phyloP scores from a whole-genome alignment of 108 stramenopile species.

The Epithemia pelagica region DNA sequence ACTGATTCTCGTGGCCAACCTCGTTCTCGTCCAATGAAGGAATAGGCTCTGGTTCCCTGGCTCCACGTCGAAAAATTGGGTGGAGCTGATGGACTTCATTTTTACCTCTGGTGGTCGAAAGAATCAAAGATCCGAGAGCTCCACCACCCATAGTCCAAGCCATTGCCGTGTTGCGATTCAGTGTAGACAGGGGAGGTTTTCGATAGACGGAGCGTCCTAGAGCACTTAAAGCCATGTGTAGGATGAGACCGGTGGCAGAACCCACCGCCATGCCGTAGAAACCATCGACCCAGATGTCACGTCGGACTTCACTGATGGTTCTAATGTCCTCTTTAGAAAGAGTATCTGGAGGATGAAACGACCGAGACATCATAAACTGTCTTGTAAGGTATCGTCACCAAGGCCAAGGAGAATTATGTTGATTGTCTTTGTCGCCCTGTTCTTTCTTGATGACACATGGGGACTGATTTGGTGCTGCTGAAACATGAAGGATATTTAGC shows the following conservation, averaged over 20 bases:
- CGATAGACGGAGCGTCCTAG: slow-evolving; percentile 4
- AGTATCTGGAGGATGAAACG: slow-evolving; percentile 60
- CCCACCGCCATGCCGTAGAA: slow-evolving; percentile 55
- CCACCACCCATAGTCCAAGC: slow-evolving; percentile 56
- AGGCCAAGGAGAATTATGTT: neutral
- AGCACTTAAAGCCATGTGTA: slow-evolving; percentile 29
- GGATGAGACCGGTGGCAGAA: slow-evolving; percentile 21
- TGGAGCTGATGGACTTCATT: slow-evolving; percentile 67
- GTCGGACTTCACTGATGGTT: slow-evolving; percentile 62
- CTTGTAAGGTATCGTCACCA: neutral
- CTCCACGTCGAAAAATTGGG: slow-evolving; percentile 62
- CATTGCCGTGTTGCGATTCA: slow-evolving; percentile 61
- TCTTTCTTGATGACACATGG: no score
- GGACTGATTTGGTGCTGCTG: no score
- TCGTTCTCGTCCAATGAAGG: no score
- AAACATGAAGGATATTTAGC: no score
- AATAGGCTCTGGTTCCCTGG: slow-evolving; percentile 1
- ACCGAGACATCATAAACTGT: slow-evolving; percentile 70
- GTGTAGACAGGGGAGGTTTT: neutral
- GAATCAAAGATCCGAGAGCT: slow-evolving; percentile 63
- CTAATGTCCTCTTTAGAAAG: slow-evolving; percentile 57
- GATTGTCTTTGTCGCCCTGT: no score
- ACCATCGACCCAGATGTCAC: slow-evolving; percentile 62
- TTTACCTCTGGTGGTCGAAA: slow-evolving; percentile 61
- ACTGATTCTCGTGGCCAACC: no score